Percentiles rank a stretch among this genome's conserved stretches.
These are phyloP conservation scores for Stereum hirsutum DNA, from an alignment of 1,284 basidiomycete species.

Conservation along the genomic window DNA sequence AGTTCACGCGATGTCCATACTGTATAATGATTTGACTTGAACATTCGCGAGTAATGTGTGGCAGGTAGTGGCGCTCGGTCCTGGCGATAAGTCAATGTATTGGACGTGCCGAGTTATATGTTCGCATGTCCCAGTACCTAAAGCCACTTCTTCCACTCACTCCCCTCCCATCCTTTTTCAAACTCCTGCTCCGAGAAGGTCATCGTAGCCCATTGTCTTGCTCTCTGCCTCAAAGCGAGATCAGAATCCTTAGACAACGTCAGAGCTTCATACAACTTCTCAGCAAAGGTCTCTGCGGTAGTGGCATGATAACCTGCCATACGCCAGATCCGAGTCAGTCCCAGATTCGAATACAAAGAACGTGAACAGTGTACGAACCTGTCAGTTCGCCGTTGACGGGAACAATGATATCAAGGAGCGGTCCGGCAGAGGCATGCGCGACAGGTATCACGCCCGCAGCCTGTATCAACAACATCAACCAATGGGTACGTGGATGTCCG, in stretches of 20 bases:
- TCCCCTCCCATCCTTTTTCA: slow-evolving; percentile 61
- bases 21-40: too few species aligned
- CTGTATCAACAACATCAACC: slow-evolving; percentile 28
- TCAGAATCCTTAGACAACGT: slow-evolving; percentile 47
- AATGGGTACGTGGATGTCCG: slow-evolving; percentile 5
- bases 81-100: too few species aligned
- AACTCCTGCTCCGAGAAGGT: slow-evolving; percentile 76
- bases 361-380: slow-evolving; percentile 30
- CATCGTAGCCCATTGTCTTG: slow-evolving; percentile 59
- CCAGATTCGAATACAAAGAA: slow-evolving; percentile 1
- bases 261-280: slow-evolving; percentile 59
- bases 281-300: slow-evolving; percentile 61
- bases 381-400: slow-evolving; percentile 65
- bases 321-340: neutral
- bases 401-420: slow-evolving; percentile 85
- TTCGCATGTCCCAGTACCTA: too few species aligned
- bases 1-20: too few species aligned
- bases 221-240: slow-evolving; percentile 55
- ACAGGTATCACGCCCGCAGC: slow-evolving; percentile 92
- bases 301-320: slow-evolving; percentile 75
- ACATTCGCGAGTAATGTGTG: too few species aligned
- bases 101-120: too few species aligned
- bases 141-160: slow-evolving; percentile 45
- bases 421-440: slow-evolving; percentile 90
- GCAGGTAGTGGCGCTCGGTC: too few species aligned